phyloP scores from a whole-genome alignment of 345 rosid genomes.

The Balakata baccata region DNA sequence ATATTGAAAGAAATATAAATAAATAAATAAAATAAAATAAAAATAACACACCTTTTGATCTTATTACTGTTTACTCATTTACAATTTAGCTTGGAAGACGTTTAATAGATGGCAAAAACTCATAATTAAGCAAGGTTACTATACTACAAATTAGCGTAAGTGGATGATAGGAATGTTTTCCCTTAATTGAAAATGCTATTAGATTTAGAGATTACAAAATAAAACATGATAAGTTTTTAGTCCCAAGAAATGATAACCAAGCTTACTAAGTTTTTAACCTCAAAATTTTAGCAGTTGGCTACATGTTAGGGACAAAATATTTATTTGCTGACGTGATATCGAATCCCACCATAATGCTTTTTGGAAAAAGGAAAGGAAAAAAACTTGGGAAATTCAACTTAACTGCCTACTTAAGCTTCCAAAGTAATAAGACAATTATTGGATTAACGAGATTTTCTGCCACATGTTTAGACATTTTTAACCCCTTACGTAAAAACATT shows the following conservation, averaged over 20 bases:
- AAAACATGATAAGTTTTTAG: neutral
- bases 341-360: neutral
- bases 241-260: neutral
- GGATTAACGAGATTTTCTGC: too few species aligned
- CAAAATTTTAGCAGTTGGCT: neutral
- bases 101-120: neutral
- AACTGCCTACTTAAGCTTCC: too few species aligned
- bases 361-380: too few species aligned
- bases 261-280: neutral
- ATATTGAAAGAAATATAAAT: too few species aligned
- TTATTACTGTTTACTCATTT: neutral
- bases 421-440: too few species aligned
- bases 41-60: neutral
- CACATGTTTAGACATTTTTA: too few species aligned
- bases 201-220: neutral
- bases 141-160: neutral
- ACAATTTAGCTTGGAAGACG: neutral
- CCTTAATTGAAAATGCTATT: neutral
- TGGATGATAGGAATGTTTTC: neutral
- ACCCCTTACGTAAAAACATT: too few species aligned
- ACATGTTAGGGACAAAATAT: neutral
- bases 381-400: too few species aligned
- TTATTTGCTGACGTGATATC: neutral
- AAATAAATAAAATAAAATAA: too few species aligned
- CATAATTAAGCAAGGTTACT: neutral